A percentile compares a stretch with the other conserved stretches of the same genome.
These are phyloP conservation scores for Septoria petroselini DNA, from an alignment of 2,329 filamentous ascomycete genomes.

Conservation along the genomic window DNA sequence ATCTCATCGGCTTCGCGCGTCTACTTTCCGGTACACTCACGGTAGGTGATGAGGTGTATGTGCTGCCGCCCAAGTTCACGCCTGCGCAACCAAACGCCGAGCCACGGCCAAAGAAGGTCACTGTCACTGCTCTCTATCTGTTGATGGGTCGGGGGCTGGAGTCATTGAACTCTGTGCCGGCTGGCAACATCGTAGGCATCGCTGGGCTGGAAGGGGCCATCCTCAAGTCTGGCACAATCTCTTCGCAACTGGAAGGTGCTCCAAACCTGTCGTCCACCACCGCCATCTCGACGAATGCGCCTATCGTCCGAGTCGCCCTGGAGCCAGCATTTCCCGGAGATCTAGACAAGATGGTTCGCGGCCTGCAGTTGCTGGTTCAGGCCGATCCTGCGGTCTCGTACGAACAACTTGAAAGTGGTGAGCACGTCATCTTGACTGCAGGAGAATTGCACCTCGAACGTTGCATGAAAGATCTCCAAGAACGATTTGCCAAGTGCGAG, in stretches of 20 bases:
- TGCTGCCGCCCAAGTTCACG: slow-evolving; percentile 88
- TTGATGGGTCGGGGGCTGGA: slow-evolving; percentile 93
- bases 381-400: slow-evolving; percentile 96
- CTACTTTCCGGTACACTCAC: slow-evolving; percentile 88
- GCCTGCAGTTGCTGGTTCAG: slow-evolving; percentile 81
- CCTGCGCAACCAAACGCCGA: slow-evolving; percentile 69
- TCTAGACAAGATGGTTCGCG: slow-evolving; percentile 90
- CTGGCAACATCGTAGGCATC: slow-evolving; percentile 93
- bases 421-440: slow-evolving; percentile 91
- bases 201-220: slow-evolving; percentile 87
- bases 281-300: slow-evolving; percentile 66
- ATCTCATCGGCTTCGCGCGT: slow-evolving; percentile 89
- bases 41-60: slow-evolving; percentile 87
- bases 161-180: slow-evolving; percentile 76
- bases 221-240: slow-evolving; percentile 93
- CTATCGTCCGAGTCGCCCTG: slow-evolving; percentile 93
- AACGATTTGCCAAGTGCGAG: slow-evolving; percentile 89
- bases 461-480: slow-evolving; percentile 86
- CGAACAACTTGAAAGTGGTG: slow-evolving; percentile 85
- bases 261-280: slow-evolving; percentile 86
- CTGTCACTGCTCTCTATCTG: slow-evolving; percentile 83
- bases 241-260: slow-evolving; percentile 78
- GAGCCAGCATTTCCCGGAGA: slow-evolving; percentile 89
- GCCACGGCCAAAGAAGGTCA: slow-evolving; percentile 76
- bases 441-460: slow-evolving; percentile 92